Percentiles rank a stretch among this genome's conserved stretches.
Conservation (phyloP, 1,284 basidiomycete genomes). For the Ceratobasidium sp. region DNA sequence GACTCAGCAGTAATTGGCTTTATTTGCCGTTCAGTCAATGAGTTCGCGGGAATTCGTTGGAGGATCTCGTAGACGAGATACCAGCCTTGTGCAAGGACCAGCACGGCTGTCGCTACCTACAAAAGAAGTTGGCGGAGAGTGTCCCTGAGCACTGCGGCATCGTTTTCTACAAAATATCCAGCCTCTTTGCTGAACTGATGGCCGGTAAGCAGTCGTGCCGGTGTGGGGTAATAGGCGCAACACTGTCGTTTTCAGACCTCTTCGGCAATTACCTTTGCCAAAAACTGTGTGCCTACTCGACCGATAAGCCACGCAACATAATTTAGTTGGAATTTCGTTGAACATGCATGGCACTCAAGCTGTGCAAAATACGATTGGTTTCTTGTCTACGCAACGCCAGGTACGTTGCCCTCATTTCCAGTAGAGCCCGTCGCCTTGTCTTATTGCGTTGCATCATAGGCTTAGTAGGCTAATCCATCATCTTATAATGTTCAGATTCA, state of each 20-base stretch:
- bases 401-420: constrained; percentile 60
- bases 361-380: constrained; percentile 99
- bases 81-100: constrained; percentile 96
- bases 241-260: constrained; percentile 69
- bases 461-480: constrained; percentile 41
- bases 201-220: constrained; percentile 66
- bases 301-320: constrained; percentile 96
- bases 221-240: neutral
- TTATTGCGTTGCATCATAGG: constrained; percentile 16
- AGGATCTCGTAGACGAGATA: constrained; percentile 96
- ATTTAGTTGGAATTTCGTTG: constrained; percentile 96
- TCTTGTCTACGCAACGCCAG: constrained; percentile 94
- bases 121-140: constrained; percentile 99
- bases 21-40: constrained; percentile 71
- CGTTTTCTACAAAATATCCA: constrained; percentile 99
- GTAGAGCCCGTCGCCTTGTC: constrained; percentile 1
- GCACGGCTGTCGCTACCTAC: constrained; percentile 97
- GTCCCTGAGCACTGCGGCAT: constrained; percentile 95
- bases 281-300: constrained; percentile 96
- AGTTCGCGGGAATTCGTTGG: constrained; percentile 94
- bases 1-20: neutral
- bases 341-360: constrained; percentile 99
- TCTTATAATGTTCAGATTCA: constrained; percentile 88
- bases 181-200: constrained; percentile 98
- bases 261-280: constrained; percentile 99